A percentile compares a stretch with the other conserved stretches of the same genome.
These are phyloP conservation scores for Tricholoma saponaceum DNA, from an alignment of 768 basidiomycete species.

Conservation along the genomic window DNA sequence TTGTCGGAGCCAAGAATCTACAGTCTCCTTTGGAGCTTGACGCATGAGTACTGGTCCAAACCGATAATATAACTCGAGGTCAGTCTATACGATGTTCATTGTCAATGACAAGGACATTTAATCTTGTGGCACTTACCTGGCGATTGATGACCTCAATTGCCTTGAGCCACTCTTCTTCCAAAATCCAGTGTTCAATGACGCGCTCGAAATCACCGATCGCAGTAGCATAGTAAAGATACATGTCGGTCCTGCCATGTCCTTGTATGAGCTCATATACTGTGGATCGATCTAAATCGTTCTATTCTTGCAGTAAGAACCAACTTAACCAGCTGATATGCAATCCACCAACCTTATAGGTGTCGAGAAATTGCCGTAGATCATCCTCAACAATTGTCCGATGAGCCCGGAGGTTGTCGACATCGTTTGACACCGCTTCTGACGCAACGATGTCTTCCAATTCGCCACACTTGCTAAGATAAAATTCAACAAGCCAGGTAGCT, in stretches of 20 bases:
- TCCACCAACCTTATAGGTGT: conserved; percentile 79
- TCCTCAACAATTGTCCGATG: conserved; percentile 87
- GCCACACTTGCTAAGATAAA: conserved; percentile 95
- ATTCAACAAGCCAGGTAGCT: conserved; percentile 97
- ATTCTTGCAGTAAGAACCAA: neutral
- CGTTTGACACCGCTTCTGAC: conserved; percentile 75
- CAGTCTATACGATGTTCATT: conserved; percentile 43
- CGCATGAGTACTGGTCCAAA: conserved; percentile 87
- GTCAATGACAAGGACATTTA: conserved; percentile 2
- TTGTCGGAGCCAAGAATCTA: conserved; percentile 90
- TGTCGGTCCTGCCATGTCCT: conserved; percentile 88
- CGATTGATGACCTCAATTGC: conserved; percentile 88
- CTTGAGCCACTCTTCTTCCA: conserved; percentile 89
- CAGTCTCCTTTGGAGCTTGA: conserved; percentile 82
- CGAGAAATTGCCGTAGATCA: conserved; percentile 88
- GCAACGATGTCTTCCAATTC: conserved; percentile 93
- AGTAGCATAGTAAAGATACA: conserved; percentile 87
- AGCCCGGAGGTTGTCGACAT: conserved; percentile 78
- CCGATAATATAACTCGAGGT: conserved; percentile 88
- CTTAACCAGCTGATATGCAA: neutral
- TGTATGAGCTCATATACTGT: conserved; percentile 93
- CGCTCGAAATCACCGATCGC: conserved; percentile 77
- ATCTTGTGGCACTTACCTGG: conserved; percentile 52
- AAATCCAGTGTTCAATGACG: conserved; percentile 88
- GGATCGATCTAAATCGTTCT: conserved; percentile 81